phyloP scores from a whole-genome alignment of 345 rosid genomes.

The Syzygium grande region DNA sequence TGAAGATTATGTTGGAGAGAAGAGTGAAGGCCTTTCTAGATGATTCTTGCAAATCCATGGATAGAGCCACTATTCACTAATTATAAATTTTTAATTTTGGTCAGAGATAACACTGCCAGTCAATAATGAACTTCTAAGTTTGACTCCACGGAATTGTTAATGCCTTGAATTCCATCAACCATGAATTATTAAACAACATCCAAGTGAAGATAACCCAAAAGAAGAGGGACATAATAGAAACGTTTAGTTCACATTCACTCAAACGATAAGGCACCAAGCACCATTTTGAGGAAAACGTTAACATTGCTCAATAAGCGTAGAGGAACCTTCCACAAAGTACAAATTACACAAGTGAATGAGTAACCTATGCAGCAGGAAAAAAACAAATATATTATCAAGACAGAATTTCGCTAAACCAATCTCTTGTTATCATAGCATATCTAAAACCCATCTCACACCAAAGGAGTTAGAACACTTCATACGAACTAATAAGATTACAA shows the following conservation, averaged over 20 bases:
- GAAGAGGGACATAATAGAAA: neutral
- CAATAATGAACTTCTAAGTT: neutral
- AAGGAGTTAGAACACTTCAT: neutral
- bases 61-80: neutral
- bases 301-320: neutral
- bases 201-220: neutral
- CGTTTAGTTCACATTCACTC: neutral
- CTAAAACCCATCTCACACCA: too few species aligned
- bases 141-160: neutral
- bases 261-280: neutral
- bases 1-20: neutral
- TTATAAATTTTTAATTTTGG: neutral
- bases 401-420: too few species aligned
- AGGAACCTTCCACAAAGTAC: fast-evolving
- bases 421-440: too few species aligned
- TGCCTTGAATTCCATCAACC: neutral
- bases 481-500: neutral
- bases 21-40: neutral
- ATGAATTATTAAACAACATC: neutral
- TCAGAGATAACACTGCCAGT: neutral
- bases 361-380: neutral
- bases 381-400: neutral
- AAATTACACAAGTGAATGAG: neutral
- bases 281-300: neutral
- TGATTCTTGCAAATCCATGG: neutral